phyloP scores from a whole-genome alignment of 768 basidiomycete genomes.

The Chlorophyllum brunneum region DNA sequence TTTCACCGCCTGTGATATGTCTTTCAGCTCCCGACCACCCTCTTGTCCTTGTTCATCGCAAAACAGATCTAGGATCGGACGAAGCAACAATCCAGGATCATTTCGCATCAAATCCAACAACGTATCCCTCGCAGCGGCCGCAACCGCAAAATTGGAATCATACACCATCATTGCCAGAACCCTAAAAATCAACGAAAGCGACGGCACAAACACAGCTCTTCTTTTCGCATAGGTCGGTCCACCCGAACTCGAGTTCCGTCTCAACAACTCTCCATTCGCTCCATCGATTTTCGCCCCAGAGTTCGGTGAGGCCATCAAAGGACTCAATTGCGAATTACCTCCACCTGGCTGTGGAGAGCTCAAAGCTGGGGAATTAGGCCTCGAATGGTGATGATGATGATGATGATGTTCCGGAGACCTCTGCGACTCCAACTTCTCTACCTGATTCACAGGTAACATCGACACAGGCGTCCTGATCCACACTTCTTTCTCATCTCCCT shows the following conservation, averaged over 20 bases:
- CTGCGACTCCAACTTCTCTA: slow-evolving; percentile 46
- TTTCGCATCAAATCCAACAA: slow-evolving; percentile 70
- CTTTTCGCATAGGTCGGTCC: slow-evolving; percentile 50
- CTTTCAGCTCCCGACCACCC: slow-evolving; percentile 33
- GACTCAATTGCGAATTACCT: slow-evolving; percentile 9
- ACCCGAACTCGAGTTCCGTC: slow-evolving; percentile 56
- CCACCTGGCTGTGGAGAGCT: slow-evolving; percentile 25
- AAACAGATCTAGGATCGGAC: slow-evolving; percentile 59
- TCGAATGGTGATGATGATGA: slow-evolving; percentile 3
- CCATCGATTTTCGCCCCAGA: not conserved
- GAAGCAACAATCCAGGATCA: slow-evolving; percentile 63
- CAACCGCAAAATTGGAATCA: slow-evolving; percentile 50
- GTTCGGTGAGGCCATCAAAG: not conserved
- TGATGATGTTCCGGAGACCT: slow-evolving; percentile 13
- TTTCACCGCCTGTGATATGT: slow-evolving; percentile 43
- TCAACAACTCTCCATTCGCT: slow-evolving; percentile 35
- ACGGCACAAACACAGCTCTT: slow-evolving; percentile 62
- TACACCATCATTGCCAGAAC: slow-evolving; percentile 48
- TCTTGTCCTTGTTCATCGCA: slow-evolving; percentile 22
- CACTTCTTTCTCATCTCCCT: slow-evolving; percentile 52
- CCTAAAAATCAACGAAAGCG: slow-evolving; percentile 52
- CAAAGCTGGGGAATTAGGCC: slow-evolving; percentile 10
- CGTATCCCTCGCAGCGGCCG: slow-evolving; percentile 51
- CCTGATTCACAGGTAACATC: slow-evolving; percentile 51
- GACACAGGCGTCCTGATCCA: slow-evolving; percentile 65